Evolutionary conservation across 1,284 basidiomycete genomes (phyloP).

Genomic region (Ceratobasidium sp.): DNA sequence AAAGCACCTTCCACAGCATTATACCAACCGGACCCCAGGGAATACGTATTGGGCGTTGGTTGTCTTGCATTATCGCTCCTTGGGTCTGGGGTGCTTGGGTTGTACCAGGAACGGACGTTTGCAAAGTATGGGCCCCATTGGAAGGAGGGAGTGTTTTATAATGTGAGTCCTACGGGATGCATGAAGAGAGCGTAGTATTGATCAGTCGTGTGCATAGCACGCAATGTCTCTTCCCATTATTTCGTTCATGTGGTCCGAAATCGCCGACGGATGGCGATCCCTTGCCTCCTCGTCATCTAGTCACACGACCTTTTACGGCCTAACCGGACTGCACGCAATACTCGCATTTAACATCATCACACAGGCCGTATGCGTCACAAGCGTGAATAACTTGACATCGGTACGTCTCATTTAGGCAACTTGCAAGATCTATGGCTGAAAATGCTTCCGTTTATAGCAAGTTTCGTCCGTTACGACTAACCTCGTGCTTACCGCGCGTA

Average conservation of each 20-base stretch:
- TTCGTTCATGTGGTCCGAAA: slow-evolving; percentile 48
- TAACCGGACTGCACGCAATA: slow-evolving; percentile 55
- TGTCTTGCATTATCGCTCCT: slow-evolving; percentile 75
- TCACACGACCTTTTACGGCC: slow-evolving; percentile 56
- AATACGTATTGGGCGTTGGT: slow-evolving; percentile 71
- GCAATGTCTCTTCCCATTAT: slow-evolving; percentile 42
- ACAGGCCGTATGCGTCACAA: slow-evolving; percentile 84
- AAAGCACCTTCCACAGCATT: slow-evolving; percentile 54
- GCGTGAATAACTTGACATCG: slow-evolving; percentile 81
- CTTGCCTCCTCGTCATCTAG: slow-evolving; percentile 68
- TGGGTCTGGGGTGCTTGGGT: slow-evolving; percentile 73
- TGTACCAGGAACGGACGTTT: slow-evolving; percentile 84
- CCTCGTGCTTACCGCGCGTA: slow-evolving; percentile 70
- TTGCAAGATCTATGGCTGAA: slow-evolving; percentile 9
- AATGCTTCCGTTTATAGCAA: slow-evolving; percentile 54
- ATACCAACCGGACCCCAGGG: slow-evolving; percentile 48
- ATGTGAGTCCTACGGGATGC: too few species aligned
- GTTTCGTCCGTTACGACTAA: slow-evolving; percentile 75
- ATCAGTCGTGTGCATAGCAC: slow-evolving; percentile 36
- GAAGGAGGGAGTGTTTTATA: slow-evolving; percentile 88
- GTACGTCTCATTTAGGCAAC: slow-evolving; percentile 54
- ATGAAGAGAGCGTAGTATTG: too few species aligned
- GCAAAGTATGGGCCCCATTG: slow-evolving; percentile 73
- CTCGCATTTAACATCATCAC: slow-evolving; percentile 75
- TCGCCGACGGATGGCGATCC: slow-evolving; percentile 74